These are phyloP conservation scores for Chalciporus chontae DNA, from an alignment of 768 basidiomycete genomes.

Conservation along the genomic window DNA sequence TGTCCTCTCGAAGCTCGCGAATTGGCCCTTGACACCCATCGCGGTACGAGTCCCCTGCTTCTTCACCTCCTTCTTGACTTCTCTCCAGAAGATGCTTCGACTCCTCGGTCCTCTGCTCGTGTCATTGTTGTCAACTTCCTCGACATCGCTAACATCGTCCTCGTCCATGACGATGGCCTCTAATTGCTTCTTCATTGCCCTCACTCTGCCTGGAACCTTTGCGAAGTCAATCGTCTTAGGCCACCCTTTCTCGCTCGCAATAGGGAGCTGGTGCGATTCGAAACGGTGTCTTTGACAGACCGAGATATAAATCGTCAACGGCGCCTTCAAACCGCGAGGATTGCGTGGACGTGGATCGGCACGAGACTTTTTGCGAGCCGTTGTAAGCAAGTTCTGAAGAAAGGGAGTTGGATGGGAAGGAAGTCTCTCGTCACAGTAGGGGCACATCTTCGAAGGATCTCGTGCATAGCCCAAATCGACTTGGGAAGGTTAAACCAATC, in stretches of 20 bases:
- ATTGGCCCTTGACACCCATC: constrained; percentile 70
- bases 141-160: constrained; percentile 23
- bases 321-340: constrained; percentile 55
- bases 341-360: constrained; percentile 67
- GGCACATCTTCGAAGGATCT: constrained; percentile 71
- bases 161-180: constrained; percentile 50
- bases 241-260: constrained; percentile 71
- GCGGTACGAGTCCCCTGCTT: constrained; percentile 63
- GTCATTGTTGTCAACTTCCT: constrained; percentile 9
- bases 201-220: constrained; percentile 49
- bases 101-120: constrained; percentile 28
- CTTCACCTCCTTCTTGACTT: constrained; percentile 59
- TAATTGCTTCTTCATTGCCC: constrained; percentile 45
- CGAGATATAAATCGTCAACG: constrained; percentile 51
- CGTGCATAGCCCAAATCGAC: constrained; percentile 48
- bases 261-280: constrained; percentile 68
- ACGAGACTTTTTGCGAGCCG: constrained; percentile 50
- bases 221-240: constrained; percentile 69
- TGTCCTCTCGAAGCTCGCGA: constrained; percentile 72
- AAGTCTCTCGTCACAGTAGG: constrained; percentile 73
- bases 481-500: constrained; percentile 21
- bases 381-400: constrained; percentile 50
- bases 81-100: constrained; percentile 64
- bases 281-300: constrained; percentile 80
- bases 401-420: constrained; percentile 60